Evolutionary conservation across 305 asterid species (phyloP), one percentile per base, ranked within the genome.

Genomic region (Withania somnifera): DNA sequence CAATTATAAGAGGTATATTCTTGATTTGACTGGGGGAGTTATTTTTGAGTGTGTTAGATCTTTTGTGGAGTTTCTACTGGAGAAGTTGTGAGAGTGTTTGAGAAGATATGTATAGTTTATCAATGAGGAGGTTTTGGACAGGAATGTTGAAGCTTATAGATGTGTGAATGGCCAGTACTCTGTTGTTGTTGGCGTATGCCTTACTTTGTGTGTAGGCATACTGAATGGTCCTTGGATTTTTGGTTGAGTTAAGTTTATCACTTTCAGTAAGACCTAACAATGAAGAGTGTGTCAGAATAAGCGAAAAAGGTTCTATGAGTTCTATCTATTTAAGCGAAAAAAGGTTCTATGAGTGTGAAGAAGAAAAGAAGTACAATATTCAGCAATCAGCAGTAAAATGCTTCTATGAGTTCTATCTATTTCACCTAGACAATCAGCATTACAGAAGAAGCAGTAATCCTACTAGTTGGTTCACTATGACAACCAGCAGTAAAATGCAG

Each of bases 201-300:
- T 93, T 45, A 81, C 93, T 42, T 66, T 93, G 85, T 93, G 97
- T 79, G 78, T 93, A 86, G 89, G 91, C 81, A 82, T 92, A 34
- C 40, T 95, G 78, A 88, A 91, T 67, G 88, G 97, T 83, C 97
- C 98, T 79, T 92, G 98, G 98, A 82, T 90, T 84, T 87, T 95
- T n/a, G 85, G 89, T 88, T 6, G 4, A 26, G 63, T 82, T 89
- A 58, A 87, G 79, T 24, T 71, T 60, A 4, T 60, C 1, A 24
- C 9, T 60, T 79, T 94, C 98, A 1, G 98, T 94, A 42, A 95
- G 98, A 66, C 99, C 98, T 95, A 90, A 73, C 64, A 78, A 63
- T 32, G 24, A 0, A 63, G 73, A 63, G 20, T 7, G 20, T 63
- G 73, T 63, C 22, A 63, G 0, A 67, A n/a, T 38, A 9, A 15